Percentiles rank a stretch among this genome's conserved stretches.
Conservation (phyloP, 257 asterid species). For the Hygrophila difformis region DNA sequence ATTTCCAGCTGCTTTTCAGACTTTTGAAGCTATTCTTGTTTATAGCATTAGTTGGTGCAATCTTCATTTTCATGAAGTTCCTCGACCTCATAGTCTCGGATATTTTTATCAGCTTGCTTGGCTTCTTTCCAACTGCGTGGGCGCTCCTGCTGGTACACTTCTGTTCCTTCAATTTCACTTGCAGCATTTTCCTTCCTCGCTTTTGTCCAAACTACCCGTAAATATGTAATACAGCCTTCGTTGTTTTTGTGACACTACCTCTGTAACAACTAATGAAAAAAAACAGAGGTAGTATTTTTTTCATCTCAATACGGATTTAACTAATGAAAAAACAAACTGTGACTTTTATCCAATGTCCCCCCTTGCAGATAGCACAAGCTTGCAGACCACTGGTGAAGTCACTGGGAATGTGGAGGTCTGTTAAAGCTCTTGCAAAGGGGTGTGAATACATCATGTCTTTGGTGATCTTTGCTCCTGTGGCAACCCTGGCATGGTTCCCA, state of each 20-base stretch:
- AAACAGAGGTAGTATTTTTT: no score
- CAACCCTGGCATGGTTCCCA: slow-evolving; percentile 89
- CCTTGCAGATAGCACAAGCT: slow-evolving; percentile 70
- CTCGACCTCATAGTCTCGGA: slow-evolving; percentile 64
- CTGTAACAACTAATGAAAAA: no score
- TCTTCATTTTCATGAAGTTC: slow-evolving; percentile 47
- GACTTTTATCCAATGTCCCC: neutral
- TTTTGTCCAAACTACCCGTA: neutral
- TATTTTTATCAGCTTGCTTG: slow-evolving; percentile 64
- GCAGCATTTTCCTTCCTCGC: neutral
- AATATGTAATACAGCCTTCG: no score
- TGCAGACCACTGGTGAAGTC: slow-evolving; percentile 58
- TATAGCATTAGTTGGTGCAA: slow-evolving; percentile 41
- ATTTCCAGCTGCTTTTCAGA: slow-evolving; percentile 92
- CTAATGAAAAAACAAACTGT: no score
- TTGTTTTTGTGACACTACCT: no score
- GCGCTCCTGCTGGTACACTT: slow-evolving; percentile 59
- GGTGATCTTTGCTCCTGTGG: slow-evolving; percentile 55
- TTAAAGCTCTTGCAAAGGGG: slow-evolving; percentile 82
- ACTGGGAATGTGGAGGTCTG: slow-evolving; percentile 83
- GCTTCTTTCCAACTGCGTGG: slow-evolving; percentile 94
- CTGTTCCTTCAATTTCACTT: neutral
- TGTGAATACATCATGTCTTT: slow-evolving; percentile 83
- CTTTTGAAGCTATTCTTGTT: slow-evolving; percentile 68
- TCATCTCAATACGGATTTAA: no score